phyloP scores from a whole-genome alignment of 2,329 filamentous ascomycete genomes.

The Penicillium capsulatum region DNA sequence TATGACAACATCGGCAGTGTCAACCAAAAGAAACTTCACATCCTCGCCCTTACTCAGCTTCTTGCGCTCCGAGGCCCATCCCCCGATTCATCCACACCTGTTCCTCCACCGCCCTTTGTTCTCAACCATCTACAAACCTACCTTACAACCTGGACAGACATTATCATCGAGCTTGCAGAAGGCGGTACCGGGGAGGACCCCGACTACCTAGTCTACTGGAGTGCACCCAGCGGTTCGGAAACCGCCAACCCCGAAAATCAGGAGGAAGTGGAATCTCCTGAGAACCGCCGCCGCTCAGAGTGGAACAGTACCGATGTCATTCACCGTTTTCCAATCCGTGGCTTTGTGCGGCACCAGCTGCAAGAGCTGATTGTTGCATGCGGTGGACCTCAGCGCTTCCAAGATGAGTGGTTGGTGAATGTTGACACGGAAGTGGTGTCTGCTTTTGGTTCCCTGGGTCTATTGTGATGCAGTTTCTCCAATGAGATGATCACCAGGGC shows the following conservation, averaged over 20 bases:
- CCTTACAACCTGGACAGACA: constrained; percentile 46
- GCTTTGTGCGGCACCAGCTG: constrained; percentile 42
- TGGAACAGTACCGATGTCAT: constrained; percentile 42
- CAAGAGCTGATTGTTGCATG: constrained; percentile 38
- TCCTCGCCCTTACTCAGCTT: constrained; percentile 45
- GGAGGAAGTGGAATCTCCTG: constrained; percentile 38
- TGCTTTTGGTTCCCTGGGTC: constrained; percentile 37
- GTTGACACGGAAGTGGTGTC: constrained; percentile 42
- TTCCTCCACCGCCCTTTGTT: constrained; percentile 36
- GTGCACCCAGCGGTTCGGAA: constrained; percentile 21
- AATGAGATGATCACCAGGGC: too few species aligned
- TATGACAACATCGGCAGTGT: constrained; percentile 47
- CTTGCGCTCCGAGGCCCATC: constrained; percentile 37
- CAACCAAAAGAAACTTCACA: constrained; percentile 46
- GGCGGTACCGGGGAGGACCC: constrained; percentile 38
- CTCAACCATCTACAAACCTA: constrained; percentile 45
- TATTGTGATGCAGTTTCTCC: constrained; percentile 24
- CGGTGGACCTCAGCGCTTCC: constrained; percentile 42
- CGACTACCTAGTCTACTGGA: constrained; percentile 43
- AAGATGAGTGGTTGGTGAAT: constrained; percentile 43
- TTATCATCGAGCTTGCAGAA: constrained; percentile 44
- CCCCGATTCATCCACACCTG: constrained; percentile 23
- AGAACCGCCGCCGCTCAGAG: constrained; percentile 39
- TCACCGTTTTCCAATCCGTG: constrained; percentile 44
- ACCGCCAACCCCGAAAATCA: constrained; percentile 31